Evolutionary conservation across 2,329 filamentous ascomycete genomes (phyloP), one percentile per base, ranked within the genome.

Genomic region (Botrytis paeoniae): DNA sequence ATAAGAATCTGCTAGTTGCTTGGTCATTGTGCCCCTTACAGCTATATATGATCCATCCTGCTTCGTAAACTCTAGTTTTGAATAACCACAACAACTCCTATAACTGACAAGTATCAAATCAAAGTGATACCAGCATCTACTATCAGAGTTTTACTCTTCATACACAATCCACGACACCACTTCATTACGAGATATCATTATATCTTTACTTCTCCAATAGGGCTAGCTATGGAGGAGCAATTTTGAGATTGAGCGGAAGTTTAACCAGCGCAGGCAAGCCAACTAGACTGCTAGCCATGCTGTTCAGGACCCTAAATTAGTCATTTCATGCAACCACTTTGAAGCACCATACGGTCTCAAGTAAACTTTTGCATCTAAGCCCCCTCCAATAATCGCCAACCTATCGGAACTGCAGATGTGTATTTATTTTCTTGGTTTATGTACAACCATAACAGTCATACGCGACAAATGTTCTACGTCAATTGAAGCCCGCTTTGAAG

Each of bases 381-480:
- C 39, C 29, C 32, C 22, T 91, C 78, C 89, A 90, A 90, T 78
- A 82, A 83, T 9, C 84, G 85, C 69, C 89, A 91, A 79, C 83
- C 85, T 0, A 82, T 87, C 22, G 81, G 85, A 65, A 84, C 79
- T 5, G 89, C 87, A 0, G 88, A 89, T 76, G 82, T 89, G 29
- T 91, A 89, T 81, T 84, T 87, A 76, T 85, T 89, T 80, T 86
- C 87, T 65, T 86, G 85, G 84, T 89, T 91, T 75, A 80, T 91
- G 12, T 88, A 91, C 78, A 89, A 91, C 81, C 89, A 88, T 82
- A 85, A 87, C 0, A 88, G 88, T 22, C 84, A 4, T 86, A 88
- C 71, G 84, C 84, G 6, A 77, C 85, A 62, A 82, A 83, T 62
- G 85, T 89, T 57, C 80, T 87, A 54, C 82, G 83, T 74, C 84